A percentile compares a stretch with the other conserved stretches of the same genome.
Conservation (phyloP, 225 moss, liverwort and hornwort genomes). For the Thuidium tamariscinum region DNA sequence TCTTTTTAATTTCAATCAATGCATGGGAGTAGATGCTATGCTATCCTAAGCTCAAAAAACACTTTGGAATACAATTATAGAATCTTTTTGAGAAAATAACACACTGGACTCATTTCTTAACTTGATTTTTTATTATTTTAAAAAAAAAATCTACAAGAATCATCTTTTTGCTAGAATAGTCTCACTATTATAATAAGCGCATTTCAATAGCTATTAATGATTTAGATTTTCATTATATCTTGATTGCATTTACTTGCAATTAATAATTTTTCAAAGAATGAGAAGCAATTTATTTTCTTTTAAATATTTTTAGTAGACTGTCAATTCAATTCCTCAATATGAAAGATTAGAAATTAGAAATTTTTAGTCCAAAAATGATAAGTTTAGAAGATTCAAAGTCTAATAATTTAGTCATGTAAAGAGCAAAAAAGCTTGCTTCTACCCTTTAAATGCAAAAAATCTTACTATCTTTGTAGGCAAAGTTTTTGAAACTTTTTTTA, state of each 20-base stretch:
- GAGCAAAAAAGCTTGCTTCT: neutral
- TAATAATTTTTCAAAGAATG: too few relatives aligned
- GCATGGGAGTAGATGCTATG: neutral
- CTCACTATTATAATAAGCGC: rapidly evolving
- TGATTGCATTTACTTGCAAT: too few relatives aligned
- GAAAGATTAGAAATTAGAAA: too few relatives aligned
- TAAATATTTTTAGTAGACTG: too few relatives aligned
- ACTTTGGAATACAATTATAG: rapidly evolving
- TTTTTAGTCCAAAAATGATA: too few relatives aligned
- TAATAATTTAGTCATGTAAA: neutral
- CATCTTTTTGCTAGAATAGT: neutral
- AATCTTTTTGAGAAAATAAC: neutral
- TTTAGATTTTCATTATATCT: too few relatives aligned
- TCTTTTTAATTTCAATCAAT: neutral
- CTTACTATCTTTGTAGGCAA: neutral
- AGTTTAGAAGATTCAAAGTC: too few relatives aligned
- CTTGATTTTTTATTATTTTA: too few relatives aligned
- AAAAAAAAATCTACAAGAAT: neutral
- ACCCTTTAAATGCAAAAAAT: neutral
- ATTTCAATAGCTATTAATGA: neutral
- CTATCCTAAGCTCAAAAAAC: too few relatives aligned
- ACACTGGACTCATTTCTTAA: neutral
- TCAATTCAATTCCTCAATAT: too few relatives aligned
- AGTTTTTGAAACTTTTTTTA: neutral
- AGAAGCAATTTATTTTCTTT: too few relatives aligned